These are phyloP conservation scores for Wickerhamomyces bisporus DNA, from an alignment of 805 yeast genomes.

Conservation along the genomic window DNA sequence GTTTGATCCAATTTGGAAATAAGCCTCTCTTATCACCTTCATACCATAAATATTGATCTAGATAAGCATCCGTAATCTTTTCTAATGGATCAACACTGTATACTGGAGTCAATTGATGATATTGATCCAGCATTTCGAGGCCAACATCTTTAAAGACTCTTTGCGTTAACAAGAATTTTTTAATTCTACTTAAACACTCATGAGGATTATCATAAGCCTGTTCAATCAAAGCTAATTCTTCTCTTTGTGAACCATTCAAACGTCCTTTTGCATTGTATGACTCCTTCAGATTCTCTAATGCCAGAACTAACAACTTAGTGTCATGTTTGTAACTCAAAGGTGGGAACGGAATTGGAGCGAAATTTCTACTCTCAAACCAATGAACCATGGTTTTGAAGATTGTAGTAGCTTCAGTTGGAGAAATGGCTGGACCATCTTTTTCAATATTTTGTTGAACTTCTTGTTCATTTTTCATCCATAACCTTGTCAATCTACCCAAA, in stretches of 20 bases:
- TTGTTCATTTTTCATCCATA: constrained; percentile 92
- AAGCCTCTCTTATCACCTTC: constrained; percentile 83
- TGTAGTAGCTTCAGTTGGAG: constrained; percentile 84
- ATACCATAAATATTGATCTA: constrained; percentile 95
- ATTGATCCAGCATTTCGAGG: constrained; percentile 87
- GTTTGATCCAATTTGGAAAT: constrained; percentile 96
- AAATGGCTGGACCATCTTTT: constrained; percentile 80
- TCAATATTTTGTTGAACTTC: constrained; percentile 77
- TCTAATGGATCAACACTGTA: constrained; percentile 88
- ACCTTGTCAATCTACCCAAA: constrained; percentile 81
- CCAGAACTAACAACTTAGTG: constrained; percentile 82
- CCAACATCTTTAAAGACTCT: constrained; percentile 88
- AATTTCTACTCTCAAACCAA: constrained; percentile 83
- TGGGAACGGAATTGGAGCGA: constrained; percentile 89
- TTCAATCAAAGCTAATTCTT: constrained; percentile 88
- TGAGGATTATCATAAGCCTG: constrained; percentile 97
- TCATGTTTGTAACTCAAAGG: constrained; percentile 90
- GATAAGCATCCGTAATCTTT: constrained; percentile 91
- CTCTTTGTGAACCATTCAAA: constrained; percentile 81
- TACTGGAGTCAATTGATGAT: constrained; percentile 78
- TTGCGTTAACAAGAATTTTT: constrained; percentile 77
- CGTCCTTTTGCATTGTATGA: constrained; percentile 70
- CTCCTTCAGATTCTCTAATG: constrained; percentile 84
- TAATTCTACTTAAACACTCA: constrained; percentile 80
- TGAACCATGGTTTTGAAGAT: constrained; percentile 83